These are phyloP conservation scores for Boletus semigastroideus DNA, from an alignment of 1,284 basidiomycete species.

Conservation along the genomic window DNA sequence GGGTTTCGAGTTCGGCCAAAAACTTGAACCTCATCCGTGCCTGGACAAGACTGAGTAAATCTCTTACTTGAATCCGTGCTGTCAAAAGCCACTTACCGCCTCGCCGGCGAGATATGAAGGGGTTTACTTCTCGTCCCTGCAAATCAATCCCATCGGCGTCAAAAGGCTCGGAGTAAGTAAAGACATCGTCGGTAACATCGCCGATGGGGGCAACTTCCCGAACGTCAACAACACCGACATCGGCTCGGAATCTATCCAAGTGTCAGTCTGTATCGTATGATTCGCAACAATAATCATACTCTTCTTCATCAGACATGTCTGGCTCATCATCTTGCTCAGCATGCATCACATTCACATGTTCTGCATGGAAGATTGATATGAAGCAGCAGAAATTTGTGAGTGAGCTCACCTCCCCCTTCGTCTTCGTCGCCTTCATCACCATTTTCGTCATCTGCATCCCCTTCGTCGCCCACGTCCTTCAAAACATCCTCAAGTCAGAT, in stretches of 20 bases:
- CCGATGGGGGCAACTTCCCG: constrained; percentile 38
- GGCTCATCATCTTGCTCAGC: constrained; percentile 57
- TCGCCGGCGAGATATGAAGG: constrained; percentile 55
- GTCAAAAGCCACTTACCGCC: constrained; percentile 39
- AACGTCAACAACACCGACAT: constrained; percentile 48
- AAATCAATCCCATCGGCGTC: constrained; percentile 39
- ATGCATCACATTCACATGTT: constrained; percentile 44
- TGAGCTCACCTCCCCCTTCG: constrained; percentile 40
- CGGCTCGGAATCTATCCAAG: constrained; percentile 46
- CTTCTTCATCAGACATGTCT: constrained; percentile 73
- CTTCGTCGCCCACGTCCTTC: constrained; percentile 60
- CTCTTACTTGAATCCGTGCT: not conserved
- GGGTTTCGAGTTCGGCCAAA: constrained; percentile 61
- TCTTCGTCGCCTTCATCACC: constrained; percentile 46
- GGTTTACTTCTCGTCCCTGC: constrained; percentile 42
- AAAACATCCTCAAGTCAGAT: constrained; percentile 9
- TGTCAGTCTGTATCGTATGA: constrained; percentile 11
- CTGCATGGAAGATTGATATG: constrained; percentile 18
- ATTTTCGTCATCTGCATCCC: constrained; percentile 51
- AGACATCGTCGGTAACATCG: constrained; percentile 43
- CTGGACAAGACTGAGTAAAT: constrained; percentile 24
- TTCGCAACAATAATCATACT: constrained; percentile 40
- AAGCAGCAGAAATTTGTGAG: not conserved
- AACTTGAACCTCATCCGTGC: constrained; percentile 55
- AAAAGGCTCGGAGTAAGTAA: constrained; percentile 54